Percentiles rank a stretch among this genome's conserved stretches.
These are phyloP conservation scores for Rhizophora apiculata DNA, from an alignment of 345 rosid genomes.

Conservation along the genomic window DNA sequence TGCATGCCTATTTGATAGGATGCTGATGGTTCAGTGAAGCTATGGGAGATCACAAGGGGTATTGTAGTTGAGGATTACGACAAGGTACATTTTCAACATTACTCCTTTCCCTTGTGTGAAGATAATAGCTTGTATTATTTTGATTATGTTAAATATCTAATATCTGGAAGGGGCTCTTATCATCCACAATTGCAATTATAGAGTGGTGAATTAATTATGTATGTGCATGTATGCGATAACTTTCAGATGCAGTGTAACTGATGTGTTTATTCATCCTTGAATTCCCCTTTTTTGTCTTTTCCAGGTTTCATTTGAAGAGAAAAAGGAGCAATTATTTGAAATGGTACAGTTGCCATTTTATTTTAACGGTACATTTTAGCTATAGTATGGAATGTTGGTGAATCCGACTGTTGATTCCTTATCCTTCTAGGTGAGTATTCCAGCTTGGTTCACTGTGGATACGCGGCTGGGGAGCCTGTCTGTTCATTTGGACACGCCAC, in stretches of 20 bases:
- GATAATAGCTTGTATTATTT: neutral
- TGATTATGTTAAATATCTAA: neutral
- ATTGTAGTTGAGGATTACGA: conserved; percentile 86
- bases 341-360: conserved; percentile 50
- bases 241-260: conserved; percentile 3
- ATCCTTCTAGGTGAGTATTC: conserved; percentile 81
- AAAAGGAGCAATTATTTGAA: conserved; percentile 89
- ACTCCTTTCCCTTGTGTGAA: neutral
- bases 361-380: conserved; percentile 1
- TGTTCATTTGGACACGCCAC: conserved; percentile 93
- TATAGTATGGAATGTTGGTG: conserved; percentile 2
- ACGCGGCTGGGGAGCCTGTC: conserved; percentile 95
- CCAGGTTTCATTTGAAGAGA: conserved; percentile 85
- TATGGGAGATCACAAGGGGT: conserved; percentile 95
- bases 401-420: conserved; percentile 18
- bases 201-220: neutral
- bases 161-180: neutral
- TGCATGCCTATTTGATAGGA: conserved; percentile 49
- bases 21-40: conserved; percentile 85
- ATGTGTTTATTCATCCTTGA: conserved; percentile 1
- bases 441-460: conserved; percentile 97
- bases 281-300: conserved; percentile 15
- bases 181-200: neutral
- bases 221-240: neutral
- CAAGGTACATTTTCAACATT: conserved; percentile 42